Evolutionary conservation across 345 rosid genomes (phyloP).

Genomic region (Heritiera fomes): DNA sequence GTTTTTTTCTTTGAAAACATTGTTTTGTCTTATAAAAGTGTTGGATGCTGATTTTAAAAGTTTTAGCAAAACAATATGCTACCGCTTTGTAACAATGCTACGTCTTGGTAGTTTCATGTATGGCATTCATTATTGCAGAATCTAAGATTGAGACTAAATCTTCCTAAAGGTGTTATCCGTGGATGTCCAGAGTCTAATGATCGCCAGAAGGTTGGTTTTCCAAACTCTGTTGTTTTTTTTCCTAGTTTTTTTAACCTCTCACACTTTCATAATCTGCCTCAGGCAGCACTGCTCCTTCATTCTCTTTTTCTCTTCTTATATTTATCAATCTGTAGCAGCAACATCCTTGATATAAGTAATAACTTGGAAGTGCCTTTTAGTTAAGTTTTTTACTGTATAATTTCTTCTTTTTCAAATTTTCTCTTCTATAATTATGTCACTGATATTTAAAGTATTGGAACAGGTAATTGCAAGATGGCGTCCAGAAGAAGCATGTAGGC

Average conservation of each 20-base stretch:
- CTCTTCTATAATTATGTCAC: slow-evolving; percentile 25
- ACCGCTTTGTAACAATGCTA: not conserved
- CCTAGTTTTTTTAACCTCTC: not conserved
- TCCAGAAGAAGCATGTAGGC: slow-evolving; percentile 70
- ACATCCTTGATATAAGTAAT: not conserved
- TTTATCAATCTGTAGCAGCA: slow-evolving; percentile 2
- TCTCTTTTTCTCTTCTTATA: not conserved
- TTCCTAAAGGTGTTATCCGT: slow-evolving; percentile 80
- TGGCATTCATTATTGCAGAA: slow-evolving; percentile 47
- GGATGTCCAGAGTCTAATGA: slow-evolving; percentile 75
- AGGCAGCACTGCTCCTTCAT: not conserved
- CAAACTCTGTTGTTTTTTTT: not conserved
- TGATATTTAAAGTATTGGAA: slow-evolving; percentile 25
- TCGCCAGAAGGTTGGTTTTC: slow-evolving; percentile 80
- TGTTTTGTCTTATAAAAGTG: not conserved
- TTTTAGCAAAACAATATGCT: slow-evolving; percentile 12
- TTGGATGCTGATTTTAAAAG: slow-evolving; percentile 10
- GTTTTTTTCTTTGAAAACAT: not conserved
- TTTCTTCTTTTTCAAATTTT: not conserved
- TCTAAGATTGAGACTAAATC: slow-evolving; percentile 39
- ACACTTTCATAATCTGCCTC: slow-evolving; percentile 10
- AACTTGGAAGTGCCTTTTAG: slow-evolving; percentile 2
- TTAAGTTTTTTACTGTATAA: slow-evolving; percentile 6
- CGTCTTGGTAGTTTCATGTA: slow-evolving; percentile 11
- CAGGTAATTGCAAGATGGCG: slow-evolving; percentile 88